phyloP scores from a whole-genome alignment of 202 grass and related monocot species.

The Saccharum hybrid region DNA sequence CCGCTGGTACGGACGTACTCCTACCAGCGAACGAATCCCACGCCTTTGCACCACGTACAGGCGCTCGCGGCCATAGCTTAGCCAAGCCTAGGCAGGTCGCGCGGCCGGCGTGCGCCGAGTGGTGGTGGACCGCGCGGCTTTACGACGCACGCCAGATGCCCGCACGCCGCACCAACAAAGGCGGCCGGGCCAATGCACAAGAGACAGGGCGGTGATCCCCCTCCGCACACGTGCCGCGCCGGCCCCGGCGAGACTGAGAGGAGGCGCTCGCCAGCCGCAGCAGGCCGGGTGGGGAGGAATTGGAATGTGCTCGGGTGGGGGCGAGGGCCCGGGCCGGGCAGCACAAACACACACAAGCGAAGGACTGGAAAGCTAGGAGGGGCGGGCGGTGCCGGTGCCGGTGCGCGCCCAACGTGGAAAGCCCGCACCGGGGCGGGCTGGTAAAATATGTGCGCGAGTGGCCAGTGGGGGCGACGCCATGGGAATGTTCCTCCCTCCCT shows the following conservation, averaged over 20 bases:
- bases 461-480: constrained; percentile 41
- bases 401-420: constrained; percentile 54
- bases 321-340: too few relatives aligned
- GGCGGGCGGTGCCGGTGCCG: too few relatives aligned
- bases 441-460: constrained; percentile 53
- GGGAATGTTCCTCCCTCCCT: constrained; percentile 45
- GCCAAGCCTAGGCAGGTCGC: background rate
- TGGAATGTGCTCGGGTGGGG: too few relatives aligned
- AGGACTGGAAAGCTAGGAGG: too few relatives aligned
- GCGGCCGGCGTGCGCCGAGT: background rate
- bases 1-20: background rate
- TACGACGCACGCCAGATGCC: background rate
- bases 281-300: too few relatives aligned
- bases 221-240: constrained; percentile 20
- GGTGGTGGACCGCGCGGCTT: background rate
- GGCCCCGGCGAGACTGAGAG: background rate
- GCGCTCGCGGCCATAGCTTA: too few relatives aligned
- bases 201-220: constrained; percentile 45
- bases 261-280: too few relatives aligned
- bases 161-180: background rate
- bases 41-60: background rate
- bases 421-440: constrained; percentile 22
- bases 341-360: too few relatives aligned
- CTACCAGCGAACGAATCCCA: background rate
- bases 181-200: constrained; percentile 42